These are phyloP conservation scores for Hansenula anomala DNA, from an alignment of 1,139 yeast species.

Conservation along the genomic window DNA sequence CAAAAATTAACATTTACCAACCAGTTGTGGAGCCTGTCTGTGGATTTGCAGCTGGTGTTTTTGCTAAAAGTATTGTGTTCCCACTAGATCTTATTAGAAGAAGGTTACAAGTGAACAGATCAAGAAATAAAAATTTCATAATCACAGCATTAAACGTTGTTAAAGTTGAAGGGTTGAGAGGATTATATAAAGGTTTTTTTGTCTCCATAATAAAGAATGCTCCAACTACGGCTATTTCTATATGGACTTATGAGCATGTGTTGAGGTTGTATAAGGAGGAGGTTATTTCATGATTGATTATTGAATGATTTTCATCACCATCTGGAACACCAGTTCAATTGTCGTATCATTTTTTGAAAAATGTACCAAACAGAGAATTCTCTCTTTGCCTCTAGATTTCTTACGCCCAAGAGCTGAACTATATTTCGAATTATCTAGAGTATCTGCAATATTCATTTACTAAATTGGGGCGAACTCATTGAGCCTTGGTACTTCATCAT, in stretches of 20 bases:
- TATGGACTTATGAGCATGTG: conserved; percentile 58
- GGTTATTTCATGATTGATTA: background rate
- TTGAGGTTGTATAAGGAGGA: conserved; percentile 5
- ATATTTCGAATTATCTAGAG: no score
- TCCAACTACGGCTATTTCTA: conserved; percentile 77
- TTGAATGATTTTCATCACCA: no score
- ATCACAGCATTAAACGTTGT: conserved; percentile 35
- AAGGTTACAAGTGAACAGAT: conserved; percentile 63
- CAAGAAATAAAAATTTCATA: conserved; percentile 26
- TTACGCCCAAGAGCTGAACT: no score
- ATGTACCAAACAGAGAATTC: no score
- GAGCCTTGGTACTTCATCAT: no score
- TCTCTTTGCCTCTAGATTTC: no score
- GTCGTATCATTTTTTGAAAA: no score
- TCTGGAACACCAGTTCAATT: no score
- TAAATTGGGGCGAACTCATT: no score
- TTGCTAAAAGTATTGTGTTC: conserved; percentile 70
- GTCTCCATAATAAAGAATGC: conserved; percentile 72
- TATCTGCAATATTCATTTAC: no score
- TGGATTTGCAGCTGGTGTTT: conserved; percentile 73
- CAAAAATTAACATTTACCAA: conserved; percentile 6
- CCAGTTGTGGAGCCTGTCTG: conserved; percentile 54
- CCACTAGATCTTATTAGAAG: conserved; percentile 85
- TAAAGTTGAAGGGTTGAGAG: conserved; percentile 52
- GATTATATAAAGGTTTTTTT: conserved; percentile 70